Evolutionary conservation across 148 eudicot genomes (phyloP), one percentile per base, ranked within the genome.

Genomic region (Beta vulgaris): DNA sequence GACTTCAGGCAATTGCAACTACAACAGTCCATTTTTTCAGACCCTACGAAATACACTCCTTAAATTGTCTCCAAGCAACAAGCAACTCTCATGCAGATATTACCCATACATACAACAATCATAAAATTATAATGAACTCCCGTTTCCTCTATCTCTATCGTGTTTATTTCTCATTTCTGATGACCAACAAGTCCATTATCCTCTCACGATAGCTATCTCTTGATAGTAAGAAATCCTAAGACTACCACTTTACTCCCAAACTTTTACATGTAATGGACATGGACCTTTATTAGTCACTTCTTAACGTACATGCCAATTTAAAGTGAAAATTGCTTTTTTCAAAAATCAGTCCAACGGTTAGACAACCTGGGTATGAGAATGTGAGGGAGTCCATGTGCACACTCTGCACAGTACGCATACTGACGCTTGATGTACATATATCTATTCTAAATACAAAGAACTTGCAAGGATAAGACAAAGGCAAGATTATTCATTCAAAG

Each of bases 1-100:
- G 72, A 68, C 71, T 76, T 40, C 64, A 26, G 28, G 40, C 21
- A 51, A 51, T 28, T 35, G 46, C 26, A 23, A 36, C 25, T 74
- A 46, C 15, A n/a, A 55, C 65, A 55, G 15, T 32, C 19, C 54
- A 29, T 11, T 28, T 53, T 65, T 49, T 29, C 3, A 36, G 1
- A 40, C 28, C 16, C 19, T 21, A 44, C 3, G 26, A 59, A 57
- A 39, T 21, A 59, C 28, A 32, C 65, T 72, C 40, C n/a, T 11
- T 37, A 42, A 11, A 53, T 34, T 14, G n/a, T 37, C 48, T 71
- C 18, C 25, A 71, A 29, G 63, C 7, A 58, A 34, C 74, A 71
- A 32, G 37, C 28, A 53, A 59, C 35, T 26, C 43, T 58, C 36
- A 54, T 28, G 36, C 57, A 48, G 19, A 73, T 35, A 46, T 46